These are phyloP conservation scores for Mrakiaceae sp. DNA, from an alignment of 1,284 basidiomycete species.

Conservation along the genomic window DNA sequence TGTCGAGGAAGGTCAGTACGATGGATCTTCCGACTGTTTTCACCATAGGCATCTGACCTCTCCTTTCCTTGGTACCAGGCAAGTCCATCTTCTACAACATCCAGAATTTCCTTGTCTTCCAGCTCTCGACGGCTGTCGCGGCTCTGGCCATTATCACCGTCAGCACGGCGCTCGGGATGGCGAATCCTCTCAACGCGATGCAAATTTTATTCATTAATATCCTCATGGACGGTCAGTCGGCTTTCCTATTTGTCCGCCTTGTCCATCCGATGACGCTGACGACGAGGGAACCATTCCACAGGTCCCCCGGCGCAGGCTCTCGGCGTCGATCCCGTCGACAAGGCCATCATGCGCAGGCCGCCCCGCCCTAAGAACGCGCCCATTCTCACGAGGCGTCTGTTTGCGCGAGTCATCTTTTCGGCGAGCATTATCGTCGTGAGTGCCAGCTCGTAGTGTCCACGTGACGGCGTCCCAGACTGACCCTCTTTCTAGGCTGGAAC, in stretches of 20 bases:
- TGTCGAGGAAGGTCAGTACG: slow-evolving; percentile 71
- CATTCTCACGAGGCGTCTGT: slow-evolving; percentile 62
- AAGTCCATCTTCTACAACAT: slow-evolving; percentile 99
- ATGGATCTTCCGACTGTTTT: not conserved
- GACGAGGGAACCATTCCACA: slow-evolving; percentile 24
- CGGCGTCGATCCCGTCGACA: slow-evolving; percentile 91
- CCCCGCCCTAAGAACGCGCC: slow-evolving; percentile 80
- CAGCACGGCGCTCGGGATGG: slow-evolving; percentile 75
- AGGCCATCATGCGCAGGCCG: slow-evolving; percentile 75
- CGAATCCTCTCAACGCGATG: slow-evolving; percentile 94
- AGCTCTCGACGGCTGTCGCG: slow-evolving; percentile 90
- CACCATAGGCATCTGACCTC: not conserved
- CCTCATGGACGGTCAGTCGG: slow-evolving; percentile 76
- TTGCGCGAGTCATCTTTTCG: slow-evolving; percentile 75
- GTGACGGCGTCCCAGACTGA: no score
- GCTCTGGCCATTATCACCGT: slow-evolving; percentile 89
- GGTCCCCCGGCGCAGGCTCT: slow-evolving; percentile 92
- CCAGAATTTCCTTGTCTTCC: slow-evolving; percentile 94
- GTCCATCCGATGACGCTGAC: not conserved
- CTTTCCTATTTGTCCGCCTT: slow-evolving; percentile 6
- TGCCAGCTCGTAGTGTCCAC: not conserved
- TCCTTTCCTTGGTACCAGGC: slow-evolving; percentile 37
- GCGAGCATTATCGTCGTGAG: slow-evolving; percentile 68
- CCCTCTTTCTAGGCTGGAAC: no score
- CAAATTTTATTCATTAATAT: slow-evolving; percentile 99